Conservation (phyloP, 169 alveolate genomes). For the Plasmodium vinckei region DNA sequence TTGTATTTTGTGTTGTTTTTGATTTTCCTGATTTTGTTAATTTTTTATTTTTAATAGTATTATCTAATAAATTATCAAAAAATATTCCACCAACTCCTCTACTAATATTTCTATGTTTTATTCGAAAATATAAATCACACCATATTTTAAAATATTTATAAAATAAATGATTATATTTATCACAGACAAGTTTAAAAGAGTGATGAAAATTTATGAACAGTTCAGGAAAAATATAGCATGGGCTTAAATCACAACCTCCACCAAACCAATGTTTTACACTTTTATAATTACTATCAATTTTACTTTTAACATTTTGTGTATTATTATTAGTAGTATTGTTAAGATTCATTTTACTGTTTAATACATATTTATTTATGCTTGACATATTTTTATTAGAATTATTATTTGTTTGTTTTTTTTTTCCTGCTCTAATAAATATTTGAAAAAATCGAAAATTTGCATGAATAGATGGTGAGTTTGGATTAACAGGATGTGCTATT, state of each 20-base stretch:
- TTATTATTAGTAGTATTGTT: not conserved
- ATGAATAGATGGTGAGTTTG: conserved; percentile 90
- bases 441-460: conserved; percentile 88
- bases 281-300: conserved; percentile 40
- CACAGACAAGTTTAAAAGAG: conserved; percentile 85
- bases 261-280: conserved; percentile 92
- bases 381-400: not conserved
- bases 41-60: conserved; percentile 21
- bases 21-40: conserved; percentile 13
- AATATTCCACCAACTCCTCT: conserved; percentile 94
- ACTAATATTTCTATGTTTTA: conserved; percentile 84
- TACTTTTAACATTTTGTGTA: conserved; percentile 13
- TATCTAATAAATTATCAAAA: conserved; percentile 88
- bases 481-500: conserved; percentile 90
- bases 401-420: conserved; percentile 33
- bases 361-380: no score
- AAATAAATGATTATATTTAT: conserved; percentile 79
- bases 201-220: conserved; percentile 88
- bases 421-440: conserved; percentile 77
- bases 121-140: conserved; percentile 90
- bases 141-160: conserved; percentile 87
- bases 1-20: not conserved
- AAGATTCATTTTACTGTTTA: not conserved
- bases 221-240: conserved; percentile 87
- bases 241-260: conserved; percentile 93